Evolutionary conservation across 2,329 filamentous ascomycete species (phyloP).

Genomic region (Neonectria magnoliae): DNA sequence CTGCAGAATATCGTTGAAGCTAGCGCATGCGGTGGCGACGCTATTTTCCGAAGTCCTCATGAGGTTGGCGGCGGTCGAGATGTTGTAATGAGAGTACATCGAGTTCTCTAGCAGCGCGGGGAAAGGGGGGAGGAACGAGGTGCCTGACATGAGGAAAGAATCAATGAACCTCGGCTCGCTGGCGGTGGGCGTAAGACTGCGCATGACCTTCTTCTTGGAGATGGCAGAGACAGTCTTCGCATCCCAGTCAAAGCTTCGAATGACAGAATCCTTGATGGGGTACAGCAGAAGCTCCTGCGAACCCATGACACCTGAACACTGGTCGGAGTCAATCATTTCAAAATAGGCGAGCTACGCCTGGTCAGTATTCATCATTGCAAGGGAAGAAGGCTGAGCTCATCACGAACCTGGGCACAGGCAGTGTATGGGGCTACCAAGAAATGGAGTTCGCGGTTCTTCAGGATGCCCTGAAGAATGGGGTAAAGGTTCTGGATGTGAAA

Average conservation of each 20-base stretch:
- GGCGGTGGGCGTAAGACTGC: slow-evolving; percentile 71
- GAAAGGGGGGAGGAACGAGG: slow-evolving; percentile 80
- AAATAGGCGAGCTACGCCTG: slow-evolving; percentile 77
- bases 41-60: slow-evolving; percentile 74
- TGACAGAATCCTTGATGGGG: slow-evolving; percentile 81
- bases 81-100: slow-evolving; percentile 65
- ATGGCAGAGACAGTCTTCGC: slow-evolving; percentile 69
- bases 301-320: slow-evolving; percentile 82
- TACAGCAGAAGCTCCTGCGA: slow-evolving; percentile 88
- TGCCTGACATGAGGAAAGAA: slow-evolving; percentile 83
- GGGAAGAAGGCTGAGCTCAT: neutral
- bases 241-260: slow-evolving; percentile 74
- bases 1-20: slow-evolving; percentile 82
- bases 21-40: slow-evolving; percentile 77
- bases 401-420: slow-evolving; percentile 81
- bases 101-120: slow-evolving; percentile 75
- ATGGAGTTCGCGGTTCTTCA: slow-evolving; percentile 74
- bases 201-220: slow-evolving; percentile 76
- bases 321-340: slow-evolving; percentile 71
- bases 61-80: slow-evolving; percentile 82
- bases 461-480: slow-evolving; percentile 78
- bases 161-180: slow-evolving; percentile 82
- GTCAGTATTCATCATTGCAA: slow-evolving; percentile 26
- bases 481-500: slow-evolving; percentile 78
- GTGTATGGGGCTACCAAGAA: slow-evolving; percentile 89